Evolutionary conservation across 768 basidiomycete genomes (phyloP), one percentile per base, ranked within the genome.

Genomic region (Termitomyces sp.): DNA sequence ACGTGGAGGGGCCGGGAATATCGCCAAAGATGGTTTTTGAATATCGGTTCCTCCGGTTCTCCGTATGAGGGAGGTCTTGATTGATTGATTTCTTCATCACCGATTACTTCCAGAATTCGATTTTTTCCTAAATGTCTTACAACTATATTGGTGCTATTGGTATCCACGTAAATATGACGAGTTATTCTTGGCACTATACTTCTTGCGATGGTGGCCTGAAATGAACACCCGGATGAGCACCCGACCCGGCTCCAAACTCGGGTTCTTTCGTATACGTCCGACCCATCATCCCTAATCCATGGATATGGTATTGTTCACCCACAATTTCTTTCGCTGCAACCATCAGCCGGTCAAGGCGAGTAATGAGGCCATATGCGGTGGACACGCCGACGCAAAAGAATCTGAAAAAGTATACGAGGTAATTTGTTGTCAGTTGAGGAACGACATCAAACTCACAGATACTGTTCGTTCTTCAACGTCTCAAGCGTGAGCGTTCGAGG

Each of bases 301-400:
- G 81, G n/a, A 93, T 88, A 66, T 92, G 88, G 67, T 88, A 92
- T 62, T 90, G 87, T 67, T 94, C 92, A 2, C 92, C 92, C 1
- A 94, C 89, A 46, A 94, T 74, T 69, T 93, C 90, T 67, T 94
- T 94, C 16, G 84, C 82, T 2, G 90, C 89, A 3, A 92, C 66
- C 84, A 94, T 90, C 57, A 94, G 70, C 52, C 82, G 74, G 66
- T 94, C 92, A 13, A 94, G 72, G 10, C 89, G 80, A 6, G 80
- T 79, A n/a, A 94, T 73, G 41, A 94, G 80, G 0, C 80, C 78
- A 61, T 81, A 88, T 0, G 86, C 76, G 0, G 85, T 87, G 1
- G 88, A 81, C 22, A 88, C 83, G 8, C 87, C 89, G 10, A 90
- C 88, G 53, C 83, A 87, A 65, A 88, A 90, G 62, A 74, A 83